Conservation (phyloP, 2,329 filamentous ascomycete genomes). For the Fusarium sp. region DNA sequence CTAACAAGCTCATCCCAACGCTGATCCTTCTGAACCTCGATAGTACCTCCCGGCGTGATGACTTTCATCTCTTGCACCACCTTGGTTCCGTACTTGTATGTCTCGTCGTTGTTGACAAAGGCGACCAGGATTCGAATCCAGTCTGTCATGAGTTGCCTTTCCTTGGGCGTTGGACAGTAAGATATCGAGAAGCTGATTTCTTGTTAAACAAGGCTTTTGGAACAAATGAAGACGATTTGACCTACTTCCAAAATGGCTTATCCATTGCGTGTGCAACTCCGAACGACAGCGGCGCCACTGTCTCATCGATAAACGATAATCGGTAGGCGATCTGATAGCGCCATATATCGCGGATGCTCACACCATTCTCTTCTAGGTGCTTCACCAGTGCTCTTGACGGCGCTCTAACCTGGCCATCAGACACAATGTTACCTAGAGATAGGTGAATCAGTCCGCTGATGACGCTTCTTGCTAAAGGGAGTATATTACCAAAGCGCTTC, state of each 20-base stretch:
- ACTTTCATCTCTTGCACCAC: conserved; percentile 52
- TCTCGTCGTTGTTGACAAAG: conserved; percentile 50
- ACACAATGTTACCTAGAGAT: conserved; percentile 47
- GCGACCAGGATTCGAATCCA: conserved; percentile 54
- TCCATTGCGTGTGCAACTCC: conserved; percentile 56
- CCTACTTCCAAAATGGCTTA: conserved; percentile 58
- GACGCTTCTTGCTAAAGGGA: background rate
- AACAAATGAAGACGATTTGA: background rate
- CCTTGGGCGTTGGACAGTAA: conserved; percentile 51
- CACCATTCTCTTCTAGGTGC: conserved; percentile 47
- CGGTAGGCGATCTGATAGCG: conserved; percentile 56
- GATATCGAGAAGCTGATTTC: conserved; percentile 50
- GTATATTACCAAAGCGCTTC: conserved; percentile 49
- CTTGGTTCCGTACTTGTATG: conserved; percentile 50
- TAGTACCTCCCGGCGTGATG: conserved; percentile 46
- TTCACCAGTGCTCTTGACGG: conserved; percentile 51
- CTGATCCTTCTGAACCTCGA: conserved; percentile 50
- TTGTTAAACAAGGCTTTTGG: background rate
- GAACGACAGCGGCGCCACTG: conserved; percentile 50
- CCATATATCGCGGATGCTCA: conserved; percentile 52
- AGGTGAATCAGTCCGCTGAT: background rate
- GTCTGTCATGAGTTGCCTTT: conserved; percentile 51
- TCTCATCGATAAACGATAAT: conserved; percentile 55
- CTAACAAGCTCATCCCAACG: conserved; percentile 49
- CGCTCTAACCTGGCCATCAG: conserved; percentile 55